These are phyloP conservation scores for Drechslerella dactyloides DNA, from an alignment of 2,329 filamentous ascomycete species.

Conservation along the genomic window DNA sequence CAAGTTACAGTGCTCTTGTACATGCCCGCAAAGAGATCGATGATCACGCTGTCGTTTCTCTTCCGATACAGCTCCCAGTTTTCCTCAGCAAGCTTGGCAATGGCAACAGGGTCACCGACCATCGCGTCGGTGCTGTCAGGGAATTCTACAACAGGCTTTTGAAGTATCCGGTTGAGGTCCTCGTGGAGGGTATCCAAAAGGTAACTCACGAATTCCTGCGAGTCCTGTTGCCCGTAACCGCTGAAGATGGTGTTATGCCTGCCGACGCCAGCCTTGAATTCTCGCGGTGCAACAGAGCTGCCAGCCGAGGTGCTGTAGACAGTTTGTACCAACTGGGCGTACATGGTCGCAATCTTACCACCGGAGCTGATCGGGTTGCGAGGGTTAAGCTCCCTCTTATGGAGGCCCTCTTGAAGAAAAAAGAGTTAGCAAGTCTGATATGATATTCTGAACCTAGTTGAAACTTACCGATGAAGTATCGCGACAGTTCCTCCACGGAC, in stretches of 20 bases:
- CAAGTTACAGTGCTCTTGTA: conserved; percentile 98
- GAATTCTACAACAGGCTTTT: conserved; percentile 97
- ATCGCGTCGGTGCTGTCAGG: conserved; percentile 97
- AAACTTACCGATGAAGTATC: conserved; percentile 76
- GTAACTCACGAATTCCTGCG: conserved; percentile 95
- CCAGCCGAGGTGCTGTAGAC: conserved; percentile 75
- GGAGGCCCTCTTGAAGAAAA: conserved; percentile 64
- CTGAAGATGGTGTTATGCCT: conserved; percentile 84
- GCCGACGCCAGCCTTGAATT: conserved; percentile 83
- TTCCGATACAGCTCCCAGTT: conserved; percentile 92
- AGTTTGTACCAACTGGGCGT: conserved; percentile 74
- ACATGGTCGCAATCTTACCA: conserved; percentile 84
- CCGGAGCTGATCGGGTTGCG: conserved; percentile 84
- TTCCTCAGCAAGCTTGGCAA: conserved; percentile 81
- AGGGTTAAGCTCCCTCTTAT: conserved; percentile 80
- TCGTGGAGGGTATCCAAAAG: conserved; percentile 93
- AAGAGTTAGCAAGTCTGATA: conserved; percentile 46
- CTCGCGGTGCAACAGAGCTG: conserved; percentile 75
- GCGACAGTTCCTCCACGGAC: conserved; percentile 88
- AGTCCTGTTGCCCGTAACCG: conserved; percentile 94
- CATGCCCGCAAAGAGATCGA: conserved; percentile 94
- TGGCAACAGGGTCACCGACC: conserved; percentile 79
- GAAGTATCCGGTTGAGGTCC: conserved; percentile 88
- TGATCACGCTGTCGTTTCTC: conserved; percentile 92
- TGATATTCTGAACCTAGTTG: conserved; percentile 26